phyloP scores from a whole-genome alignment of 139 green algal species.

The Tetradesmus obliquus region DNA sequence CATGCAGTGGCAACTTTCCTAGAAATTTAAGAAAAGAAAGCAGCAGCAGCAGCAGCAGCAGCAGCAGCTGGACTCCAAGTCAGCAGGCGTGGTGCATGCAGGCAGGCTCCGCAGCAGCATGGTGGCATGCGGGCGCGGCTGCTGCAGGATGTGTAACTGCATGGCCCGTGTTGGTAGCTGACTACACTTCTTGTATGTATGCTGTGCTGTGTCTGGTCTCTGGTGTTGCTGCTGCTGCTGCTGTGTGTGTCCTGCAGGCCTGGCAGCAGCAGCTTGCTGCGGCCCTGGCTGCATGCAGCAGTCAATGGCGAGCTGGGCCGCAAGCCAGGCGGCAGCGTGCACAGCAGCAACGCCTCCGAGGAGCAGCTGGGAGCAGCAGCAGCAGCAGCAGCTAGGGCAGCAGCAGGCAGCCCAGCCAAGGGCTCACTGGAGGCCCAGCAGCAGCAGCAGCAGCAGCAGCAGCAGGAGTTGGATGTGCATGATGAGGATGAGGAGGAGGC shows the following conservation, averaged over 20 bases:
- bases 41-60: background rate
- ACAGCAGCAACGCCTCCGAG: conserved; percentile 6
- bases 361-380: conserved; percentile 2
- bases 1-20: background rate
- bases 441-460: background rate
- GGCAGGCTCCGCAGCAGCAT: background rate
- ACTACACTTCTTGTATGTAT: too few species aligned
- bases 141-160: background rate
- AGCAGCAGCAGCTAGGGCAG: background rate
- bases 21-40: too few species aligned
- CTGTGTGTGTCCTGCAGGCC: background rate
- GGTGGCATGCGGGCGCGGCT: too few species aligned
- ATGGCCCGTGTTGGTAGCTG: too few species aligned
- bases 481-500: background rate
- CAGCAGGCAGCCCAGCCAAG: background rate
- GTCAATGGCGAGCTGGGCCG: background rate
- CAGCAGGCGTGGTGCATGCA: background rate
- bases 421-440: background rate
- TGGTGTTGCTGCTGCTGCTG: too few species aligned
- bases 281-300: conserved; percentile 22
- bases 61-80: background rate
- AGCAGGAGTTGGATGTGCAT: background rate
- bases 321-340: background rate
- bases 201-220: too few species aligned
- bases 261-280: background rate